Evolutionary conservation across 2,329 filamentous ascomycete genomes (phyloP).

Genomic region (Xylariaceae sp.): DNA sequence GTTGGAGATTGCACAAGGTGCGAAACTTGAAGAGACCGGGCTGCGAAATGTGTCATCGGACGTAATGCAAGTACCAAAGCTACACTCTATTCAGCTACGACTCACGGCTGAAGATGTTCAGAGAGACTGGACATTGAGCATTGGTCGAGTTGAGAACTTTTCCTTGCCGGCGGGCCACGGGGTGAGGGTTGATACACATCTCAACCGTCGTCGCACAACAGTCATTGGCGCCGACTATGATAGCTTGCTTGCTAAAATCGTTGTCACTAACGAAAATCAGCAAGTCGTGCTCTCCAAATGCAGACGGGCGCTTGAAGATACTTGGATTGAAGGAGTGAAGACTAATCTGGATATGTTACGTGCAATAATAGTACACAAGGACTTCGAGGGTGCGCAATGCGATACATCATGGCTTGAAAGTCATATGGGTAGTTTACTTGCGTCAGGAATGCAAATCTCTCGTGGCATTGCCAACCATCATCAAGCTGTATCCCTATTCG

Average conservation of each 20-base stretch:
- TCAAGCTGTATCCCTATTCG: background rate
- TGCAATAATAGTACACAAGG: conserved; percentile 17
- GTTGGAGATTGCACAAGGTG: conserved; percentile 23
- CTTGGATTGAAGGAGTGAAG: conserved; percentile 20
- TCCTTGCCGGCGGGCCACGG: conserved; percentile 22
- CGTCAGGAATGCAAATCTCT: conserved; percentile 12
- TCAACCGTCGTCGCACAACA: conserved; percentile 5
- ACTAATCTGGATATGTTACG: conserved; percentile 26
- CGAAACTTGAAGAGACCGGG: conserved; percentile 8
- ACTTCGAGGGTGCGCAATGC: conserved; percentile 17
- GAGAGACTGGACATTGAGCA: conserved; percentile 26
- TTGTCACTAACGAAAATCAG: conserved; percentile 11
- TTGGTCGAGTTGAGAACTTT: conserved; percentile 18
- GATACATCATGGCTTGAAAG: conserved; percentile 26
- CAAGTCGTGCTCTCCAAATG: conserved; percentile 15
- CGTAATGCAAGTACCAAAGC: background rate
- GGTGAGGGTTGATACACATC: conserved; percentile 25
- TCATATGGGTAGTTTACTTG: conserved; percentile 11
- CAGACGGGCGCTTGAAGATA: conserved; percentile 26
- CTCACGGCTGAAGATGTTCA: conserved; percentile 26
- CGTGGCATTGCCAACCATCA: background rate
- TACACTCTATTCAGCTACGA: conserved; percentile 22
- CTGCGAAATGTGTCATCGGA: conserved; percentile 11
- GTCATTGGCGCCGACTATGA: conserved; percentile 22
- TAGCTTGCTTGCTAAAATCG: conserved; percentile 26